These are phyloP conservation scores for Diaporthe vaccinii DNA, from an alignment of 2,329 filamentous ascomycete species.

Conservation along the genomic window DNA sequence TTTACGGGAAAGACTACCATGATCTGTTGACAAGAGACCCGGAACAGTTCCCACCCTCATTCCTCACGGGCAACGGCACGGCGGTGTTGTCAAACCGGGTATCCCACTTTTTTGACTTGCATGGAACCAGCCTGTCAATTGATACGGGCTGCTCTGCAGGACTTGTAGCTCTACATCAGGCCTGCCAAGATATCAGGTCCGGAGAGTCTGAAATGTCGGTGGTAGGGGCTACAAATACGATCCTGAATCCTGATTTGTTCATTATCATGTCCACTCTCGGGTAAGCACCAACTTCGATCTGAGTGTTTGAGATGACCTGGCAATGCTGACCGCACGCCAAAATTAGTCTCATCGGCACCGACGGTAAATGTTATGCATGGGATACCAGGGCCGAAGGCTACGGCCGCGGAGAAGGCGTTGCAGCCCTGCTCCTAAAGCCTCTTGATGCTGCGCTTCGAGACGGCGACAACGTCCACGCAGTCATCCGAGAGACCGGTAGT, in stretches of 20 bases:
- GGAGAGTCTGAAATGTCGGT: background rate
- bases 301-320: background rate
- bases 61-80: background rate
- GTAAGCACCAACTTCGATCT: background rate
- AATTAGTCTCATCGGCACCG: background rate
- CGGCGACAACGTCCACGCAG: conserved; percentile 56
- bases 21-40: background rate
- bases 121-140: background rate
- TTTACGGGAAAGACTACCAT: too few relatives aligned
- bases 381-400: conserved; percentile 51
- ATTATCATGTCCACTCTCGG: background rate
- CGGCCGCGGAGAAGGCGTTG: conserved; percentile 64
- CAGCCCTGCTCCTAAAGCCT: conserved; percentile 61
- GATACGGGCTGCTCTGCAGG: conserved; percentile 1
- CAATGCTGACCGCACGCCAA: background rate
- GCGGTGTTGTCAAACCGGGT: background rate
- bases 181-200: background rate
- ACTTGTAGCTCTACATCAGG: background rate
- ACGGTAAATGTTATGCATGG: background rate
- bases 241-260: background rate
- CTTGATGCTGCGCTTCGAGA: conserved; percentile 60
- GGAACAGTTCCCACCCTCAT: background rate
- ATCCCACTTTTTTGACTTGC: background rate
- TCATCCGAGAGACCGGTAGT: conserved; percentile 55
- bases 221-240: background rate